Evolutionary conservation across 371 early-diverging fungal species (phyloP).

Genomic region (Syncephalastrum monosporum): DNA sequence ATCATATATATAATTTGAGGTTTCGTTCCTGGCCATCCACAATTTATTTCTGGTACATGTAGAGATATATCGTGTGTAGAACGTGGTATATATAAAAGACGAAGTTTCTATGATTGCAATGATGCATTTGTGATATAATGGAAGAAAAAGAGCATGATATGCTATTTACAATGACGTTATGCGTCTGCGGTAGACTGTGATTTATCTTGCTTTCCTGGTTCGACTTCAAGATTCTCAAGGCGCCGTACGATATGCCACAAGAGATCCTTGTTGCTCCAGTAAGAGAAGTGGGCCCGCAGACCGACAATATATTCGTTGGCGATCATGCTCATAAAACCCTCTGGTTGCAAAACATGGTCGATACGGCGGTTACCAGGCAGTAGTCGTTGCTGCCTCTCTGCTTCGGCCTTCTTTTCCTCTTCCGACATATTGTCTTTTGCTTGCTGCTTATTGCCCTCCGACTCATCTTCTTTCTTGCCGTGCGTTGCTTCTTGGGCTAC

Average conservation of each 20-base stretch:
- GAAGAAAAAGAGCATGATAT: no score
- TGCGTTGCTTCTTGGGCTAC: conserved; percentile 34
- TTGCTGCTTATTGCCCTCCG: not conserved
- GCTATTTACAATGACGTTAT: no score
- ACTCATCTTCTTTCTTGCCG: conserved; percentile 10
- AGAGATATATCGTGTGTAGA: no score
- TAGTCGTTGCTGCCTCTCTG: conserved; percentile 14
- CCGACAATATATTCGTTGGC: conserved; percentile 50
- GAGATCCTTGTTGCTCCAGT: conserved; percentile 54
- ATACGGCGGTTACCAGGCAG: conserved; percentile 21
- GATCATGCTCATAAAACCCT: conserved; percentile 47
- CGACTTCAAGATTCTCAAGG: conserved; percentile 21
- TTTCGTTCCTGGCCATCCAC: no score
- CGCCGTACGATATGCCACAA: conserved; percentile 49
- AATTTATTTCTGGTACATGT: no score
- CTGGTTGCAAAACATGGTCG: conserved; percentile 49
- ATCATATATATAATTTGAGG: no score
- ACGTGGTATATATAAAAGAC: no score
- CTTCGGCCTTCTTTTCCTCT: conserved; percentile 10
- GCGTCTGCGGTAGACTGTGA: no score
- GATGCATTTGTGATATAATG: no score
- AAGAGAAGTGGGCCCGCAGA: conserved; percentile 49
- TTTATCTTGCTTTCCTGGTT: no score
- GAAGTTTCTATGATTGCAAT: no score
- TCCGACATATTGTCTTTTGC: not conserved